Conservation (phyloP, 768 basidiomycete genomes). For the Cyclocybe cylindracea region DNA sequence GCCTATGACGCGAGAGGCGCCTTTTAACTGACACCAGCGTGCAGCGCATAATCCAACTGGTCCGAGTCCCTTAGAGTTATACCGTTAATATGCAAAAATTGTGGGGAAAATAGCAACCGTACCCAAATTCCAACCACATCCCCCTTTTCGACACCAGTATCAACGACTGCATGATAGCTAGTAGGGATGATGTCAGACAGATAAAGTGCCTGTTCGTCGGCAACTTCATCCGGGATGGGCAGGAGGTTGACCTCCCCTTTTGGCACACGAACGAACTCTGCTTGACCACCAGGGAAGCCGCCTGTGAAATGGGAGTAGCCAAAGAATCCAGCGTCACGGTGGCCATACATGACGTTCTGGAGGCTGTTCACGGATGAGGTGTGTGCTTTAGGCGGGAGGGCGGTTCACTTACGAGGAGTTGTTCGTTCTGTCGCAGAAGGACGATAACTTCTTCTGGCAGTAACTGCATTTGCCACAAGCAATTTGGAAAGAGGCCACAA, state of each 20-base stretch:
- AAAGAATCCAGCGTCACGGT: constrained; percentile 70
- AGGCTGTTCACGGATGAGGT: constrained; percentile 21
- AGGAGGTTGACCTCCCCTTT: constrained; percentile 73
- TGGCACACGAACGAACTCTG: constrained; percentile 74
- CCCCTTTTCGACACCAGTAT: constrained; percentile 72
- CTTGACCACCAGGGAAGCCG: constrained; percentile 74
- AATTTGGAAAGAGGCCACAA: constrained; percentile 80
- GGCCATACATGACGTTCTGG: constrained; percentile 62
- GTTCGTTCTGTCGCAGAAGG: constrained; percentile 76
- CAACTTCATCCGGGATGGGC: constrained; percentile 63
- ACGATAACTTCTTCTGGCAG: constrained; percentile 73
- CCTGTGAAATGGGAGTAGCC: constrained; percentile 74
- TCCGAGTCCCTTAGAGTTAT: constrained; percentile 50
- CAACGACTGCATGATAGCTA: constrained; percentile 72
- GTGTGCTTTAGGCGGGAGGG: constrained; percentile 5
- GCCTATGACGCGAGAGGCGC: constrained; percentile 68
- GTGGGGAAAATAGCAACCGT: constrained; percentile 14
- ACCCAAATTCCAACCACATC: constrained; percentile 76
- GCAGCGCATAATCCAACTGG: constrained; percentile 66
- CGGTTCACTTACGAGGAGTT: constrained; percentile 48
- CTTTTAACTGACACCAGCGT: constrained; percentile 65
- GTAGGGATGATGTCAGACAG: constrained; percentile 69
- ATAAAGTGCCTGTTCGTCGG: constrained; percentile 61
- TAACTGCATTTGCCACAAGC: constrained; percentile 73
- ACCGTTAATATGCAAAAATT: neutral